Conservation (phyloP, 2,329 filamentous ascomycete species). For the Paecilomyces formosus region DNA sequence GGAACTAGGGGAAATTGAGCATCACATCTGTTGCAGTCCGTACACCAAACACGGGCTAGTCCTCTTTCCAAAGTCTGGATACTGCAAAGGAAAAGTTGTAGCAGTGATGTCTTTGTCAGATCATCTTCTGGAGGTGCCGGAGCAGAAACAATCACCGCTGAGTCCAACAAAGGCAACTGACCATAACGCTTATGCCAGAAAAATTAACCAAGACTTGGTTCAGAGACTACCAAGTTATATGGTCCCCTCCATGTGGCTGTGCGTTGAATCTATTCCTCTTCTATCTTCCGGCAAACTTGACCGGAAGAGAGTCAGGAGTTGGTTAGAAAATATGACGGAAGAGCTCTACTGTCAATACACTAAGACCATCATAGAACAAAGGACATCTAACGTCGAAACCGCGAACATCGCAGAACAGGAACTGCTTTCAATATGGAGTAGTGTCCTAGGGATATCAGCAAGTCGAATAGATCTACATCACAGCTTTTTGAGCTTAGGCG, state of each 20-base stretch:
- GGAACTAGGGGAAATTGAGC: conserved; percentile 50
- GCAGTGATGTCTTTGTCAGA: conserved; percentile 24
- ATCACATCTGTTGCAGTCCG: conserved; percentile 23
- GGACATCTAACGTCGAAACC: conserved; percentile 6
- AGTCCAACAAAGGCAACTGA: conserved; percentile 15
- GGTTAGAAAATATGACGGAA: conserved; percentile 22
- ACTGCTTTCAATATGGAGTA: conserved; percentile 27
- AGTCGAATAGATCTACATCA: conserved; percentile 24
- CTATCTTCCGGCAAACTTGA: conserved; percentile 41
- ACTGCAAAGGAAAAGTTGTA: conserved; percentile 23
- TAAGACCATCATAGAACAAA: not conserved
- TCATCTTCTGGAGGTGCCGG: not conserved
- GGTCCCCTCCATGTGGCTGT: conserved; percentile 41
- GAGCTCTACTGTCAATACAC: conserved; percentile 16
- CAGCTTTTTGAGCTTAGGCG: conserved; percentile 39
- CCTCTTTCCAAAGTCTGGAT: conserved; percentile 27
- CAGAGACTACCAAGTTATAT: conserved; percentile 38
- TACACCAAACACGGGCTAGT: conserved; percentile 28
- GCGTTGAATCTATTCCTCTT: conserved; percentile 37
- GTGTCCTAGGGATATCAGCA: conserved; percentile 30
- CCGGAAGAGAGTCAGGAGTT: conserved; percentile 29
- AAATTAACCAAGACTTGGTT: conserved; percentile 21
- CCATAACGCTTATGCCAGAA: conserved; percentile 14
- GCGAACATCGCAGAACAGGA: conserved; percentile 21
- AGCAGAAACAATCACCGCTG: conserved; percentile 8